Base-by-base conservation (phyloP, 1,139 yeast species). In the Hanseniaspora gamundiae region DNA sequence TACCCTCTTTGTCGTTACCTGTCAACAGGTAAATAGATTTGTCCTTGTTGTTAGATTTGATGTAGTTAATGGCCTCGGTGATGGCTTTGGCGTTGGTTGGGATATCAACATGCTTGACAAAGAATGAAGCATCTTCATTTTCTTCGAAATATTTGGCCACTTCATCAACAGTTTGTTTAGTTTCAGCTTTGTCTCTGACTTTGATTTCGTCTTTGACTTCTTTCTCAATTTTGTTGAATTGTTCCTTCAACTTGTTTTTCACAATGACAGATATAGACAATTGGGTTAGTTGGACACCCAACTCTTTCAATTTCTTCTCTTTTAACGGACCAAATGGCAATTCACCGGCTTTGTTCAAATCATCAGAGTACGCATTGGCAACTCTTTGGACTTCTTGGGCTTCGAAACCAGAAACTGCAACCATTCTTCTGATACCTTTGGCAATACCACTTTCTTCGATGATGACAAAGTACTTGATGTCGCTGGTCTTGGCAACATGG, bases 401-500 rank as follows among this genome's bases (percentile, higher is more conserved):
- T 56, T 80, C 94, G 46, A 75, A 71, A 41, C 97, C 97, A 30
- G 96, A 84, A 44, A 88, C 95, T 21, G 96, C 97, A 48, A 91
- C 95, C 61, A 91, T 83, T 73, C 99, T 86, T 69, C 99, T 79
- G 51, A 85, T 86, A 66, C 99, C 99, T 70, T 91, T 91, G 50
- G 98, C 97, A 64, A 91, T 91, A 67, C 98, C 98, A 50, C 87
- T 77, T 67, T 91, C 99, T 70, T 91, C 99, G 52, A 81, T 70
- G 46, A 91, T 74, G 39, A 91, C 84, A 52, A 91, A 76, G 55
- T 84, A 91, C 65, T 87, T 87, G 62, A 91, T 93, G 51, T 91
- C 98, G 48, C 91, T 84, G 20, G 98, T 88, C 64, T 81, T 80
- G 44, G 77, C 74, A 52, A 91, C 96, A 59, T 91, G 99, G 16